phyloP scores from a whole-genome alignment of 208 protist species.

The Leishmania martiniquensis region DNA sequence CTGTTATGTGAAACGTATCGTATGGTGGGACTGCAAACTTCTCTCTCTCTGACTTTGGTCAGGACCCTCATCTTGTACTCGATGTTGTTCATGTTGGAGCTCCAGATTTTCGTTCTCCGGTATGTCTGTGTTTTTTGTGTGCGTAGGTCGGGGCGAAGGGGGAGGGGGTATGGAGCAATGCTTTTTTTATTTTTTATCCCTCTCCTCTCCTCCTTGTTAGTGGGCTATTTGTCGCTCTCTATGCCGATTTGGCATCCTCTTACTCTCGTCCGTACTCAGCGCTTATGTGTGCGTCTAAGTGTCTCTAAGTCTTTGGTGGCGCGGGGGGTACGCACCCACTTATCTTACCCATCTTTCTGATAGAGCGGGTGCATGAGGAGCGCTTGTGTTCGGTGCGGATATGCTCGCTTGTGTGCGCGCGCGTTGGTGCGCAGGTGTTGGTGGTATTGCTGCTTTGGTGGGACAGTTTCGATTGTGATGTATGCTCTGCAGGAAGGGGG shows the following conservation, averaged over 20 bases:
- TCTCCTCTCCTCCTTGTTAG: neutral
- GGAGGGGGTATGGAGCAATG: neutral
- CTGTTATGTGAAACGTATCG: too few relatives aligned
- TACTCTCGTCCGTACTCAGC: neutral
- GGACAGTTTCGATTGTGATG: neutral
- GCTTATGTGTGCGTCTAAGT: neutral
- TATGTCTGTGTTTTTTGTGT: neutral
- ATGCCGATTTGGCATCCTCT: neutral
- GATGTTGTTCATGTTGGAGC: constrained; percentile 5
- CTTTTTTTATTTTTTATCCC: neutral
- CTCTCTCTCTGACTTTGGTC: constrained; percentile 28
- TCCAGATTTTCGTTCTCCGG: neutral
- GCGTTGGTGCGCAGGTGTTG: neutral
- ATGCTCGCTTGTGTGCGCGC: neutral
- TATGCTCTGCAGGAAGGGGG: neutral
- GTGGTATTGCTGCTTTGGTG: neutral
- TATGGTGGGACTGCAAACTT: constrained; percentile 3
- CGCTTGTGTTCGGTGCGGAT: too few relatives aligned
- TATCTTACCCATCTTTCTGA: too few relatives aligned
- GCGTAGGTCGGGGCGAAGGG: neutral
- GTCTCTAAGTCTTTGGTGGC: neutral
- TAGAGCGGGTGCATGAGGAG: too few relatives aligned
- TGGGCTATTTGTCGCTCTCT: too few relatives aligned
- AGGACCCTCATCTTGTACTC: neutral
- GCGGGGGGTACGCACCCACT: too few relatives aligned